Conservation (phyloP, 768 basidiomycete genomes). For the Phaeotremella skinneri region DNA sequence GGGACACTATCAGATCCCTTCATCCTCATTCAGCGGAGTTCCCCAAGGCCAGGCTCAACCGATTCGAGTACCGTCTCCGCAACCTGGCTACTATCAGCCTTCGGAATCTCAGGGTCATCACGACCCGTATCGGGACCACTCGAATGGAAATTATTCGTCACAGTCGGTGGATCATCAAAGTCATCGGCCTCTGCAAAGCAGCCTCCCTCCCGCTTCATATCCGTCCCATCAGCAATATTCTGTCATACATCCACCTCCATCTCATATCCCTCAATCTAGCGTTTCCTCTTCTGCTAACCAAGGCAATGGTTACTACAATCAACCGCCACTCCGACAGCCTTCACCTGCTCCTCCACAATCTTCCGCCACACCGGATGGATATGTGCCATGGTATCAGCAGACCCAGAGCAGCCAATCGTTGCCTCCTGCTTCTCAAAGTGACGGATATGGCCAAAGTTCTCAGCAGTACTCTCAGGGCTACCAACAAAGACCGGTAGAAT, state of each 20-base stretch:
- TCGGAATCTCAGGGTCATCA: not conserved
- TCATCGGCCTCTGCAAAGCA: not conserved
- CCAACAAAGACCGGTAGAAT: slow-evolving; percentile 6
- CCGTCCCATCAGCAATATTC: slow-evolving; percentile 9
- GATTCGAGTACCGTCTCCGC: slow-evolving; percentile 20
- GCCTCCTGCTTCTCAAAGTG: slow-evolving; percentile 7
- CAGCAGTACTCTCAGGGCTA: not conserved
- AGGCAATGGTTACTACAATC: not conserved
- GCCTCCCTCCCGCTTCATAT: slow-evolving; percentile 1
- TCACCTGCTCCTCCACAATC: not conserved
- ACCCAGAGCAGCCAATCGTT: slow-evolving; percentile 23
- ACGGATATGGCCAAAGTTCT: slow-evolving; percentile 3
- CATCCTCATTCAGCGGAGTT: slow-evolving; percentile 29
- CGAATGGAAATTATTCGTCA: not conserved
- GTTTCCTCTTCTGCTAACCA: not conserved
- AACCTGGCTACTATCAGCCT: slow-evolving; percentile 14
- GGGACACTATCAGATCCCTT: slow-evolving; percentile 24
- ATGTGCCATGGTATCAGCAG: slow-evolving; percentile 48
- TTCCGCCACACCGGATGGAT: slow-evolving; percentile 14
- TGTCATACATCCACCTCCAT: slow-evolving; percentile 7
- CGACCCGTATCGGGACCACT: not conserved
- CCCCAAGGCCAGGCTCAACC: slow-evolving; percentile 16
- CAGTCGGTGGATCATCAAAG: not conserved
- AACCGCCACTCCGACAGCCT: slow-evolving; percentile 1
- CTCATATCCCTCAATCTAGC: slow-evolving; percentile 9